phyloP scores from a whole-genome alignment of 2,329 filamentous ascomycete genomes.

The Ophiocordyceps australis region DNA sequence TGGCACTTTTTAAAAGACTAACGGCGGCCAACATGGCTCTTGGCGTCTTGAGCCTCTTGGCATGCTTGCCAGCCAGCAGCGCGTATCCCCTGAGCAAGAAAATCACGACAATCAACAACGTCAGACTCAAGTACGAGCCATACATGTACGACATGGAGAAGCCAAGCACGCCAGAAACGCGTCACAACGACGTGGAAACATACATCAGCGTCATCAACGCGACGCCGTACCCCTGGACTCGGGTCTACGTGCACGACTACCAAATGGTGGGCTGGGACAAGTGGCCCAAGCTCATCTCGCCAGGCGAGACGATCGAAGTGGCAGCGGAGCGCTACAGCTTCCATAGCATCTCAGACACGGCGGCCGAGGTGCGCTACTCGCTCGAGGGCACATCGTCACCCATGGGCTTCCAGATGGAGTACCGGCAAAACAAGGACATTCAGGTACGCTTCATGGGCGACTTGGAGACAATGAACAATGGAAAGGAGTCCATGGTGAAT shows the following conservation, averaged over 20 bases:
- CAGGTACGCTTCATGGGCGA: slow-evolving; percentile 6
- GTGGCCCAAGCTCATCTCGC: slow-evolving; percentile 10
- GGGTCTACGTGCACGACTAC: slow-evolving; percentile 5
- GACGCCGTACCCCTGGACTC: slow-evolving; percentile 13
- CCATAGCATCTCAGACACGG: slow-evolving; percentile 4
- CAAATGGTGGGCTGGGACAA: slow-evolving; percentile 6
- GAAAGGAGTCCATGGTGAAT: slow-evolving; percentile 2
- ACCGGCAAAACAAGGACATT: slow-evolving; percentile 2
- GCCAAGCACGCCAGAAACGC: no score
- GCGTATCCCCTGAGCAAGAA: no score
- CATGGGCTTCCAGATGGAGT: slow-evolving; percentile 10
- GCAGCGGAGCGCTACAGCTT: neutral
- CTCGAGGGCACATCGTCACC: slow-evolving; percentile 9
- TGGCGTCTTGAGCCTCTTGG: no score
- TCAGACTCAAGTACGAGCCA: no score
- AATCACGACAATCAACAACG: no score
- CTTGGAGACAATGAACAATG: slow-evolving; percentile 7
- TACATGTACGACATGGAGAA: no score
- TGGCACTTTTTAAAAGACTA: no score
- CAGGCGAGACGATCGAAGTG: slow-evolving; percentile 7
- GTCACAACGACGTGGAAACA: slow-evolving; percentile 3
- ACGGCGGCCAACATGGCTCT: no score
- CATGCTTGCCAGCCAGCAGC: no score
- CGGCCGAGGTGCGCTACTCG: slow-evolving; percentile 11
- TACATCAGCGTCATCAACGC: slow-evolving; percentile 12